These are phyloP conservation scores for Candida suzukii DNA, from an alignment of 805 yeast genomes.

Conservation along the genomic window DNA sequence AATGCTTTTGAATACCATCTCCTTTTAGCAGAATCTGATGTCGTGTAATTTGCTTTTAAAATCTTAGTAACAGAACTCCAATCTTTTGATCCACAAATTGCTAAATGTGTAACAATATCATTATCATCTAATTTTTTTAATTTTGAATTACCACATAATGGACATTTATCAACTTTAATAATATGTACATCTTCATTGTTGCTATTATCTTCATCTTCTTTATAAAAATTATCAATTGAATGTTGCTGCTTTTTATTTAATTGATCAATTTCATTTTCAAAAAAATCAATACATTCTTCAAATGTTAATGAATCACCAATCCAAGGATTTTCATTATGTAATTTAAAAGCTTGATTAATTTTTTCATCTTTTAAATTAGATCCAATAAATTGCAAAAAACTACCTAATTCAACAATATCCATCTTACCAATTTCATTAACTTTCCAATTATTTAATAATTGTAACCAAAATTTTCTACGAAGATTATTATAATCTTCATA, in stretches of 20 bases:
- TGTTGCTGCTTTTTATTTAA: slow-evolving; percentile 7
- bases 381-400: slow-evolving; percentile 61
- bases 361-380: slow-evolving; percentile 49
- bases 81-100: slow-evolving; percentile 75
- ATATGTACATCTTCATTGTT: slow-evolving; percentile 23
- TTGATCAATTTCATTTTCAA: slow-evolving; percentile 34
- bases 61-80: slow-evolving; percentile 64
- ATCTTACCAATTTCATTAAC: slow-evolving; percentile 34
- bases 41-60: slow-evolving; percentile 61
- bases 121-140: slow-evolving; percentile 45
- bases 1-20: slow-evolving; percentile 84
- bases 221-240: too few species aligned
- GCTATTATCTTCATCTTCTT: background rate
- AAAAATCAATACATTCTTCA: slow-evolving; percentile 37
- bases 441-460: slow-evolving; percentile 39
- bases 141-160: slow-evolving; percentile 62
- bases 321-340: slow-evolving; percentile 41
- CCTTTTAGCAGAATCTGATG: slow-evolving; percentile 75
- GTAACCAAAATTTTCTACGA: slow-evolving; percentile 64
- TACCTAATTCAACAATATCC: slow-evolving; percentile 53
- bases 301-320: slow-evolving; percentile 42
- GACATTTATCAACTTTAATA: slow-evolving; percentile 66
- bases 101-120: slow-evolving; percentile 80
- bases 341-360: slow-evolving; percentile 44
- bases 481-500: slow-evolving; percentile 61